These are phyloP conservation scores for Calocera cornea DNA, from an alignment of 768 basidiomycete genomes.

Conservation along the genomic window DNA sequence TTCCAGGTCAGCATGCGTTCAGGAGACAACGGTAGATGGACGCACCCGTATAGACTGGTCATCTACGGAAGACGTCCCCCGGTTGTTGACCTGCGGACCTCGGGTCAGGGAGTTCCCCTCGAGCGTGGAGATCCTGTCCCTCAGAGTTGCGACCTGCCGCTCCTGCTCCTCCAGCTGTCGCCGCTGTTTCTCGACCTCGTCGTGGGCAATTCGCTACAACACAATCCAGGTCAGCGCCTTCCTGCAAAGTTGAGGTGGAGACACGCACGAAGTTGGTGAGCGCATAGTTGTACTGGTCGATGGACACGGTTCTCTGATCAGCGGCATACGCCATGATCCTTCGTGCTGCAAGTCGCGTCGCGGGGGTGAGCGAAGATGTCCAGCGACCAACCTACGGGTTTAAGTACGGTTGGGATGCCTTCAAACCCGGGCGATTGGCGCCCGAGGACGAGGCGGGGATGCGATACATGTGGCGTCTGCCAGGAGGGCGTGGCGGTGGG, in stretches of 20 bases:
- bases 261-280: conserved; percentile 62
- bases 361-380: no score
- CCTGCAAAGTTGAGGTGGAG: conserved; percentile 7
- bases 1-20: background rate
- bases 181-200: conserved; percentile 75
- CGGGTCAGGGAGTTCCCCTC: conserved; percentile 45
- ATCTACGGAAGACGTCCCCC: conserved; percentile 55
- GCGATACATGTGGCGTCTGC: no score
- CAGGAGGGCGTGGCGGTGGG: no score
- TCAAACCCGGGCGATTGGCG: no score
- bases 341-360: background rate
- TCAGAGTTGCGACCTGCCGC: conserved; percentile 58
- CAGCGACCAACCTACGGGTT: no score
- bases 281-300: conserved; percentile 37
- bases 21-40: background rate
- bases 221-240: background rate
- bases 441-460: no score
- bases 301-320: background rate
- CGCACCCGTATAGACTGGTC: conserved; percentile 79
- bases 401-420: no score
- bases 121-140: conserved; percentile 54
- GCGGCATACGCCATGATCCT: background rate
- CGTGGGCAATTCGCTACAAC: conserved; percentile 65
- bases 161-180: conserved; percentile 71
- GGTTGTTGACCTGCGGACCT: conserved; percentile 23